Evolutionary conservation across 345 rosid species (phyloP), one percentile per base, ranked within the genome.

Genomic region (Cardiospermum halicacabum): DNA sequence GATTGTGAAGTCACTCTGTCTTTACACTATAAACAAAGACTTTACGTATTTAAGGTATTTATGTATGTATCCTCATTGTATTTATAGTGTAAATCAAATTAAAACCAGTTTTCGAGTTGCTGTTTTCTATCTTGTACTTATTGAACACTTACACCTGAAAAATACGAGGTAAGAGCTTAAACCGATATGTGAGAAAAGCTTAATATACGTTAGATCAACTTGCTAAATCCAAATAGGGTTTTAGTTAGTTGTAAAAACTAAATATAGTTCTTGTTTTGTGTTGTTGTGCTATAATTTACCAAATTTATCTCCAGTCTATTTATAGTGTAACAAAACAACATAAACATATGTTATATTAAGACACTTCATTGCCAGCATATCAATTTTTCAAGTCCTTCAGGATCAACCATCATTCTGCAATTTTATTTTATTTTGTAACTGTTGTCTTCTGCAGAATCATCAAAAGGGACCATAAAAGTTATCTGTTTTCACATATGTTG

Each of bases 341-440:
- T 53, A 11, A n/a, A 27, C 50, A 47, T 69, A 32, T 56, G 34
- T 65, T 50, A n/a, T 16, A 13, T 47, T 49, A 39, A 22, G 26
- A 47, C 45, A 25, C 55, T 27, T 69, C 50, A 63, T 68, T 59
- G 62, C 53, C 69, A 59, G 54, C 62, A 73, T 34, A 45, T 18
- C 32, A 45, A 57, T 11, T 62, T 58, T 26, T 18, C 36, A 43
- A 36, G 15, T 54, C 8, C 19, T 47, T 34, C 24, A 60, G 49
- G 40, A 3, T 47, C 45, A 58, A 32, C 58, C 64, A 26, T 49
- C 54, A 12, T 11, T 21, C n/a, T 28, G 26, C 24, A 60, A 9
- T 11, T 28, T 11, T n/a, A n/a, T n/a, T n/a, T n/a, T n/a, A n/a
- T n/a, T 16, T 21, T 28, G n/a, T 28, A 56, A n/a, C 60, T 16